These are phyloP conservation scores for Viola odorata DNA, from an alignment of 345 rosid species.

Conservation along the genomic window DNA sequence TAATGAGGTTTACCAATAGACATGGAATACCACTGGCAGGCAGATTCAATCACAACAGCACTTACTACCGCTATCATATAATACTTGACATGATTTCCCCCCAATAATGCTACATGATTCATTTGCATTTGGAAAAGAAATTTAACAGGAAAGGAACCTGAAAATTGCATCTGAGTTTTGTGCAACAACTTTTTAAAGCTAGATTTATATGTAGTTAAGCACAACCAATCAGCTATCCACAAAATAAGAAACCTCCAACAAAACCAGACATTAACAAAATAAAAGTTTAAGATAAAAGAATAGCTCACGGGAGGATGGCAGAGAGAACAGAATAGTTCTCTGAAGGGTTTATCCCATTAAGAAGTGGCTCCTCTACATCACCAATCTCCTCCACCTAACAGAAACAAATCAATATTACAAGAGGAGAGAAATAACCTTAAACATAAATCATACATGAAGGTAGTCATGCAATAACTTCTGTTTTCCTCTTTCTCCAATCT, in stretches of 20 bases:
- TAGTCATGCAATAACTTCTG: background rate
- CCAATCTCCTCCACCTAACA: constrained; percentile 58
- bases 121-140: too few relatives aligned
- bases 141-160: background rate
- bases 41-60: too few relatives aligned
- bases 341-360: constrained; percentile 35
- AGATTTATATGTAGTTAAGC: too few relatives aligned
- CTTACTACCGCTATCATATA: too few relatives aligned
- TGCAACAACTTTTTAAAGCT: background rate
- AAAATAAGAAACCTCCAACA: background rate
- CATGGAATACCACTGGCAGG: too few relatives aligned
- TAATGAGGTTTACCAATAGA: too few relatives aligned
- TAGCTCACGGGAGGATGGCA: constrained; percentile 69
- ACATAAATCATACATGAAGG: background rate
- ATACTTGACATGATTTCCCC: too few relatives aligned
- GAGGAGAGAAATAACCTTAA: background rate
- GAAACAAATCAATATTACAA: background rate
- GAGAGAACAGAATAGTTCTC: constrained; percentile 61
- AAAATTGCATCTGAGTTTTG: background rate
- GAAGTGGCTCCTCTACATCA: constrained; percentile 58
- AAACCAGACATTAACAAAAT: background rate
- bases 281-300: background rate
- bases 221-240: background rate
- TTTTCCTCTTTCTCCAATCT: background rate
- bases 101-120: too few relatives aligned